Evolutionary conservation across 2,329 filamentous ascomycete species (phyloP).

Genomic region (Penicillium sp.): DNA sequence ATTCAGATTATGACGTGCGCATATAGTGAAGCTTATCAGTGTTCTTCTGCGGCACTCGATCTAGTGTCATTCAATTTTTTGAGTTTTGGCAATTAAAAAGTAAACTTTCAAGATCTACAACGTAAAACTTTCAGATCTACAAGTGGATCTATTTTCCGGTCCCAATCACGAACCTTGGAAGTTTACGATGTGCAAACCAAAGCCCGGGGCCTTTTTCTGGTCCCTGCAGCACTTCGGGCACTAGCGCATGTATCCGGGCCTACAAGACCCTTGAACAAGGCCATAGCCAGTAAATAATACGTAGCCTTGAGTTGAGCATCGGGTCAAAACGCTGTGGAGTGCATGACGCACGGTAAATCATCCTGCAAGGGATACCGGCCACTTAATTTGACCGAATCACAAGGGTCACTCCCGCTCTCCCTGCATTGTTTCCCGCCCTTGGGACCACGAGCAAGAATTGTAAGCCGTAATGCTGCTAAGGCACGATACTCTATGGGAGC

Average conservation of each 20-base stretch:
- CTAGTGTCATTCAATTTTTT: not conserved
- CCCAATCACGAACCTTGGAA: constrained; percentile 1
- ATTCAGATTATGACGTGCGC: not conserved
- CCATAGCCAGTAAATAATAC: not conserved
- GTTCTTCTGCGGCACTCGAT: too few relatives aligned
- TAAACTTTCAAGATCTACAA: not conserved
- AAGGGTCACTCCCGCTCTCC: constrained; percentile 9
- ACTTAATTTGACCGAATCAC: not conserved
- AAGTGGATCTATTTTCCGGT: not conserved
- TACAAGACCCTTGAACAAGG: not conserved
- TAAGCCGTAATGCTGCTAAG: constrained; percentile 3
- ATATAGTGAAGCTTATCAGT: too few relatives aligned
- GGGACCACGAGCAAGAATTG: constrained; percentile 15
- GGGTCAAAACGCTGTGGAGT: constrained; percentile 8
- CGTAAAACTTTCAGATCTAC: not conserved
- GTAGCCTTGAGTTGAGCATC: not conserved
- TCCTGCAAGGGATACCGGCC: constrained; percentile 18
- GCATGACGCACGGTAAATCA: constrained; percentile 9
- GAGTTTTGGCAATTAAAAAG: not conserved
- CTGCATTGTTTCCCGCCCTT: constrained; percentile 22
- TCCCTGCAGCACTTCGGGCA: constrained; percentile 1
- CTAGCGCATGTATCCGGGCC: constrained; percentile 17
- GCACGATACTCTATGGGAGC: not conserved
- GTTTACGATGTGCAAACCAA: not conserved
- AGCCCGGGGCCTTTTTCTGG: not conserved